Base-by-base conservation (phyloP, 345 rosid genomes). In the Bruguiera sexangula region DNA sequence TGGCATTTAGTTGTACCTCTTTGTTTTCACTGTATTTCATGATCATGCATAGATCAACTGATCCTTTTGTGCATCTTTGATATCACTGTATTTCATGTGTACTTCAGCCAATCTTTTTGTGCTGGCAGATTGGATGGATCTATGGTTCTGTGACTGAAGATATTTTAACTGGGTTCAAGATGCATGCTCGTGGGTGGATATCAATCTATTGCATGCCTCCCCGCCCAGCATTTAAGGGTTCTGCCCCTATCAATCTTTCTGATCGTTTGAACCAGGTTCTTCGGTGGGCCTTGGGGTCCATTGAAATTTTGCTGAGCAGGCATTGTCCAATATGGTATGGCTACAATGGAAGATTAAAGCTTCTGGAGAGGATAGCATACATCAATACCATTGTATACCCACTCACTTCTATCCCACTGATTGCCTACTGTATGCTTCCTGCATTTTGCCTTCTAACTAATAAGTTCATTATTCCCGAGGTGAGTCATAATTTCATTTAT, bases 321-420 rank as follows among this genome's bases (percentile, higher is more conserved):
- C 99, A 95, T 88, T 95, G 99, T 56, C 99, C 99, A 76, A 85
- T 95, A 79, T 95, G 99, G 99, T 95, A 95, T 78, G 99, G 96
- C 60, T 95, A 95, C 80, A 83, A 63, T 24, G 99, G 99, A 74
- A 85, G 79, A 76, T 68, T 95, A 75, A 95, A 55, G 85, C 86
- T 87, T 65, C 69, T 95, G 84, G 96, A 95, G 87, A 87, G 99
- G 81, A 30, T 95, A 32, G 99, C 99, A 6, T 95, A 95, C 78
- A 90, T 95, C 68, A 95, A 92, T 76, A 95, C 99, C 77, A 95
- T 95, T 43, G 98, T 95, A 59, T 92, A 95, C 73, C 99, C 99
- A 16, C 81, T 95, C 54, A 95, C 99, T 63, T 89, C 99, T 36
- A 82, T 95, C 76, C 99, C 99, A 20, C 83, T 95, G 71, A 56